Evolutionary conservation across 257 asterid species (phyloP), one percentile per base, ranked within the genome.

Genomic region (Orobanche coerulescens): DNA sequence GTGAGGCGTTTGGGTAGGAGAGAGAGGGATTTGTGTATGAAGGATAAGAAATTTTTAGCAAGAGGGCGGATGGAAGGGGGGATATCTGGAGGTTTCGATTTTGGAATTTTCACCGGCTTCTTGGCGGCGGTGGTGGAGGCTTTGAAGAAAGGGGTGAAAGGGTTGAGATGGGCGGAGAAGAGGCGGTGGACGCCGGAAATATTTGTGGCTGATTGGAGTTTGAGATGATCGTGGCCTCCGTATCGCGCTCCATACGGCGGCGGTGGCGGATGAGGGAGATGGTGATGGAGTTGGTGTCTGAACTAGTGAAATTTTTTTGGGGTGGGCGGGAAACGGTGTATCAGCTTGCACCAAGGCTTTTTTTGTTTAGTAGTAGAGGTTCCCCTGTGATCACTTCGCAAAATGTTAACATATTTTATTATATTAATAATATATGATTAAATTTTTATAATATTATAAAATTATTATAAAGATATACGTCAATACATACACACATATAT

Each of bases 1-100:
- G 85, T 61, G 4, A 93, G 89, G 49, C 95, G 95, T 60, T 77
- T 93, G 73, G 97, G 98, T 36, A 93, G 73, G 63, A 86, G 58
- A 4, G 91, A 73, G 23, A 93, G 76, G 28, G 94, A 72, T 73
- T 84, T 82, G 78, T 76, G 81, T n/a, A 93, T 58, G 68, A 89
- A 78, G 4, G 91, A 62, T 16, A 93, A 46, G 70, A 75, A 93
- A 15, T 81, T 82, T 42, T 86, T 86, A 22, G 95, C 95, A 2
- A 93, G 97, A 46, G 82, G 33, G 24, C 97, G 88, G 50, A 78
- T 15, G 25, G 86, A 15, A 4, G 81, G 51, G 54, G 71, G 19
- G 31, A 69, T 48, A 7, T 68, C 85, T 1, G 64, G 53, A 68
- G 88, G 60, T 59, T 78, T 81, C 5, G 74, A 20, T 68, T 79